A percentile compares a stretch with the other conserved stretches of the same genome.
These are phyloP conservation scores for Epichloe sp. DNA, from an alignment of 2,329 filamentous ascomycete species.

Conservation along the genomic window DNA sequence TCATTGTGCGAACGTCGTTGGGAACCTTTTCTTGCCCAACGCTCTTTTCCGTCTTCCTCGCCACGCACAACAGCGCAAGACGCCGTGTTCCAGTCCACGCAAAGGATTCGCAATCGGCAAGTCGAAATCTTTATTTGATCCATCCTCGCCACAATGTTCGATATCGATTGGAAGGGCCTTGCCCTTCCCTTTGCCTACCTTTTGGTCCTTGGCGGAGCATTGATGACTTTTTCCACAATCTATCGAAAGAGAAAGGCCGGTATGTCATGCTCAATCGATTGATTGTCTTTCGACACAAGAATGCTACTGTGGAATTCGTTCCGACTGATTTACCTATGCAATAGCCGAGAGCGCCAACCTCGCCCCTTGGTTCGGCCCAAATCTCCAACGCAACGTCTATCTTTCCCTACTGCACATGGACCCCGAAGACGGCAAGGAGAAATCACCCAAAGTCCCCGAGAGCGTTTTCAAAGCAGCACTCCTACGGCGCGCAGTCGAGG, in stretches of 20 bases:
- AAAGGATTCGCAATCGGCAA: not conserved
- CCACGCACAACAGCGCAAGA: not conserved
- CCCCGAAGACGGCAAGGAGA: conserved; percentile 48
- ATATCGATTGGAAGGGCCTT: conserved; percentile 69
- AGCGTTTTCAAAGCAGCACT: conserved; percentile 79
- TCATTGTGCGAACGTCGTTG: not conserved
- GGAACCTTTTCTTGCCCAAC: not conserved
- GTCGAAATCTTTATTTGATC: not conserved
- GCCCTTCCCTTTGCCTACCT: conserved; percentile 83
- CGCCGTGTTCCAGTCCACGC: too few relatives aligned
- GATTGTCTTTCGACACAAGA: not conserved
- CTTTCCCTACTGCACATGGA: conserved; percentile 77
- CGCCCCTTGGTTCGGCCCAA: conserved; percentile 85
- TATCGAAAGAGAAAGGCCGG: conserved; percentile 86
- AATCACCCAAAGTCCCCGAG: conserved; percentile 61
- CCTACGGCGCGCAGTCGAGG: conserved; percentile 77
- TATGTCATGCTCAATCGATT: conserved; percentile 26
- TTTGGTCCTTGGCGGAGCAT: conserved; percentile 70
- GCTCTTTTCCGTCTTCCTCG: not conserved
- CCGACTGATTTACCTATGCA: not conserved
- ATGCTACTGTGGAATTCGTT: not conserved
- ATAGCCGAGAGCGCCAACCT: conserved; percentile 68
- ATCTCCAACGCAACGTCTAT: conserved; percentile 90
- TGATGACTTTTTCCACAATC: conserved; percentile 83
- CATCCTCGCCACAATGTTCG: conserved; percentile 5